Evolutionary conservation across 208 protist genomes (phyloP).

Genomic region (Acanthamoeba triangularis): DNA sequence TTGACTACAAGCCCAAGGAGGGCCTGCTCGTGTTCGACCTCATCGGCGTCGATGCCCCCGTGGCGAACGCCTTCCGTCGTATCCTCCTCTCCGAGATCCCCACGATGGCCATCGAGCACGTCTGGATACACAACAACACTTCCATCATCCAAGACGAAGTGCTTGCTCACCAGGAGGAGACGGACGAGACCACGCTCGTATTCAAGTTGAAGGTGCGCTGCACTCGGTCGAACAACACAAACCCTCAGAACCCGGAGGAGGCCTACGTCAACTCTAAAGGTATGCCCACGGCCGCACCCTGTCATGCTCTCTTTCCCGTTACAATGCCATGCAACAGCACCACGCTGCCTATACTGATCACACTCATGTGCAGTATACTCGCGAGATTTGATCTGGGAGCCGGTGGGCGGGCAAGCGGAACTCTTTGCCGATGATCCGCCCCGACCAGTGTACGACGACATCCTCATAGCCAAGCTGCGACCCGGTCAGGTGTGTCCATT

Average conservation of each 20-base stretch:
- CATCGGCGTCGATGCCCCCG: constrained; percentile 92
- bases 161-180: constrained; percentile 95
- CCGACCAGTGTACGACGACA: constrained; percentile 97
- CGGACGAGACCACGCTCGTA: constrained; percentile 90
- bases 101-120: constrained; percentile 98
- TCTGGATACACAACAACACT: constrained; percentile 98
- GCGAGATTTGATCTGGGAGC: constrained; percentile 95
- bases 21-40: constrained; percentile 91
- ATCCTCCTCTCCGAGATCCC: constrained; percentile 97
- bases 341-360: neutral
- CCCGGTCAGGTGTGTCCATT: constrained; percentile 93
- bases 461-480: constrained; percentile 98
- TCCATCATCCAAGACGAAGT: constrained; percentile 98
- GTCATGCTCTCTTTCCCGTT: neutral
- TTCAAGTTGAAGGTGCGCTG: constrained; percentile 91
- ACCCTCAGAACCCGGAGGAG: constrained; percentile 41
- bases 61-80: constrained; percentile 98
- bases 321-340: neutral
- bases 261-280: constrained; percentile 75
- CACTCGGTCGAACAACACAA: constrained; percentile 14
- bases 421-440: constrained; percentile 89
- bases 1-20: constrained; percentile 20
- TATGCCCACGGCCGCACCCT: neutral
- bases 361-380: constrained; percentile 92
- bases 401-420: constrained; percentile 90